Evolutionary conservation across 108 stramenopile species (phyloP).

Genomic region (Nitzschia sp.): DNA sequence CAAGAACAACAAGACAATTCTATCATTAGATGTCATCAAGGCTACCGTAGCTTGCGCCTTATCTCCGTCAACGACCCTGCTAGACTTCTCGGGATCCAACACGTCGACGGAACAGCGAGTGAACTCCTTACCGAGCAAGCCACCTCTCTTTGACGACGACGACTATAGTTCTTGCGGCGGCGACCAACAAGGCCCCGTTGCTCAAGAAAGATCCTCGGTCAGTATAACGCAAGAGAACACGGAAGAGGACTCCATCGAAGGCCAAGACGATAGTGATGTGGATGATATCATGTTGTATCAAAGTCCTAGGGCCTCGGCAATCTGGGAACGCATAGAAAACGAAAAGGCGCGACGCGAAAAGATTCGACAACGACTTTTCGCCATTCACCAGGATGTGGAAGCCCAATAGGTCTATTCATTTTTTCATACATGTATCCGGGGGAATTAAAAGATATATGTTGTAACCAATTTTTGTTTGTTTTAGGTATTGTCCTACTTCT

Average conservation of each 20-base stretch:
- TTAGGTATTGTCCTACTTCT: background rate
- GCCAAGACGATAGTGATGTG: background rate
- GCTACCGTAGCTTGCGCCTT: background rate
- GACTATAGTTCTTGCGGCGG: background rate
- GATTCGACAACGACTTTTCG: background rate
- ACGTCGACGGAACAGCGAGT: background rate
- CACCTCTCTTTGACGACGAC: slow-evolving; percentile 1
- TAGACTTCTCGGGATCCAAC: background rate
- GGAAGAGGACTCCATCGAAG: background rate
- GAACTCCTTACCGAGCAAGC: background rate
- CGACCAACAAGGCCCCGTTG: background rate
- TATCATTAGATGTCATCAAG: background rate
- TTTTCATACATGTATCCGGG: no score
- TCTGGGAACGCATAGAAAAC: background rate
- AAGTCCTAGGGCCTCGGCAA: background rate
- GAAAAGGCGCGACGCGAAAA: background rate
- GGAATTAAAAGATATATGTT: no score
- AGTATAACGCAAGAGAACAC: background rate
- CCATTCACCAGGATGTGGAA: background rate
- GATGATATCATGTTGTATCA: background rate
- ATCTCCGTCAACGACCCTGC: background rate
- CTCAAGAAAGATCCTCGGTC: background rate
- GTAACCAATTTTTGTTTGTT: background rate
- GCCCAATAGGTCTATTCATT: background rate
- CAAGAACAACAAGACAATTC: background rate